Evolutionary conservation across 23 red algal genomes (phyloP), one percentile per base, ranked within the genome.

Genomic region (Gracilaria domingensis): DNA sequence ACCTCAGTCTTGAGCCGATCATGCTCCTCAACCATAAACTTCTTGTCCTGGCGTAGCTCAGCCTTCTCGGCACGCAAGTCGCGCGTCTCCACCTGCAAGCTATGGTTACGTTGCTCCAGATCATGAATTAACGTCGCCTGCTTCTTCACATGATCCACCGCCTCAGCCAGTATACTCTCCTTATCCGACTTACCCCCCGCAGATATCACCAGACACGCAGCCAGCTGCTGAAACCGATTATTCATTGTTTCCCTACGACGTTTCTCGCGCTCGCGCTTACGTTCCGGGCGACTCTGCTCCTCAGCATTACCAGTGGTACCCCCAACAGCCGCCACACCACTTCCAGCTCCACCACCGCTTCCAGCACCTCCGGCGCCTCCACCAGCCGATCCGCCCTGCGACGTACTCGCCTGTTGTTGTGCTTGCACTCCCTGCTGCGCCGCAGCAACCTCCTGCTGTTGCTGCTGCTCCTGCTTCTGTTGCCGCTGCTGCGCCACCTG

Each of bases 141-240:
- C 69, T 77, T 79, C 54, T 89, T 77, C 45, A 89, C 71, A 23
- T 79, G 58, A 12, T 89, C 71, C n/a, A 89, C 86, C 16, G 86
- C 86, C 59, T 89, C 86, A 25, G 71, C 86, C 66, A 89, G 86
- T 45, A 89, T 79, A 8, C 72, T 79, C 48, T 89, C 86, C 86
- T 89, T 89, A 54, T 89, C 86, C 28, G 58, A 74, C 29, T 79
- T 77, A 8, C 72, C 86, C 1, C 72, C 71, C 21, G 71, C 71
- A 49, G 72, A 66, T 18, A 77, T 79, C 29, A 77, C 86, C 14
- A 89, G 40, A 29, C 72, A 77, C n/a, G 86, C 59, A 17, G 71
- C 72, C 18, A 89, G 47, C 48, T 77, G 64, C 66, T 89, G 56
- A 53, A 89, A 89, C 39, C 86, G 66, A 42, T 40, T 79, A 44